Evolutionary conservation across 2,329 filamentous ascomycete species (phyloP).

Genomic region (Pyrenophora graminea): DNA sequence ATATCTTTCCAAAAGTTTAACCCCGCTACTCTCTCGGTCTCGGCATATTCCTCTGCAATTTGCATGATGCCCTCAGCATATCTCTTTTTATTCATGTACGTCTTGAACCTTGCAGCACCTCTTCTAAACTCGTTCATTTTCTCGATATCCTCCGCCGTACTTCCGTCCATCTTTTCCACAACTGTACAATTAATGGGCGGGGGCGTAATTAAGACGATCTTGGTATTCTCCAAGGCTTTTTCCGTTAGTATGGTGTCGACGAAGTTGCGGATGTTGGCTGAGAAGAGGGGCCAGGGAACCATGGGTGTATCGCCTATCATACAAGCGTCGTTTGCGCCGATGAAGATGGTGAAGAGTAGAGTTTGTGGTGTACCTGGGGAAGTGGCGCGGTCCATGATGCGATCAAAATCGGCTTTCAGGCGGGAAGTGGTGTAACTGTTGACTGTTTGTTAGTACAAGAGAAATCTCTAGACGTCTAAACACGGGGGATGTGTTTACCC

Average conservation of each 20-base stretch:
- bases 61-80: slow-evolving; percentile 47
- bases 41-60: slow-evolving; percentile 42
- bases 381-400: slow-evolving; percentile 29
- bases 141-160: slow-evolving; percentile 6
- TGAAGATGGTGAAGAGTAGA: slow-evolving; percentile 47
- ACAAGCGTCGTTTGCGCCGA: slow-evolving; percentile 49
- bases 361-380: slow-evolving; percentile 27
- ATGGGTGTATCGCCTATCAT: slow-evolving; percentile 24
- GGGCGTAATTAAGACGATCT: slow-evolving; percentile 46
- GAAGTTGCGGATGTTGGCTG: slow-evolving; percentile 43
- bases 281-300: slow-evolving; percentile 42
- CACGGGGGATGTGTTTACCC: slow-evolving; percentile 16
- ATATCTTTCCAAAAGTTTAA: slow-evolving; percentile 44
- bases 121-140: slow-evolving; percentile 14
- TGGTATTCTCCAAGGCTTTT: slow-evolving; percentile 36
- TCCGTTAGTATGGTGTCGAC: slow-evolving; percentile 41
- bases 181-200: slow-evolving; percentile 42
- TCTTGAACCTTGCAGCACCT: slow-evolving; percentile 31
- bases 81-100: slow-evolving; percentile 45
- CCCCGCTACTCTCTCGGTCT: slow-evolving; percentile 39
- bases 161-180: not conserved
- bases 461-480: not conserved
- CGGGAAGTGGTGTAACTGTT: slow-evolving; percentile 35
- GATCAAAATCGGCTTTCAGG: slow-evolving; percentile 30
- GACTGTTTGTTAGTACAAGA: not conserved